Percentiles rank a stretch among this genome's conserved stretches.
Evolutionary conservation across 2,329 filamentous ascomycete species (phyloP).

Genomic region (Didymella exigua): DNA sequence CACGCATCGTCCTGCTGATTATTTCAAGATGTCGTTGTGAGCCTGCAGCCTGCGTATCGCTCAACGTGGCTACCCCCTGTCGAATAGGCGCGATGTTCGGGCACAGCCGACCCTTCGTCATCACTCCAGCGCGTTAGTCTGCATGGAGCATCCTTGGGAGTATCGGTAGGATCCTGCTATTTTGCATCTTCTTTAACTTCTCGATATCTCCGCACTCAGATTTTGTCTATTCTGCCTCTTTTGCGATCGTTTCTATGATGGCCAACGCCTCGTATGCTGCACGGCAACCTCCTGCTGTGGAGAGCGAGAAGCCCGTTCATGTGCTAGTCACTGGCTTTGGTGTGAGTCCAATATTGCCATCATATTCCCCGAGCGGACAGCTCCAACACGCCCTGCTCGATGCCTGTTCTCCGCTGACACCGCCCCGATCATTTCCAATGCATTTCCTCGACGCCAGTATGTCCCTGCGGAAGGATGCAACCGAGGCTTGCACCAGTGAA

Average conservation of each 20-base stretch:
- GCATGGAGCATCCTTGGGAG: constrained; percentile 24
- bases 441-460: not conserved
- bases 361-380: not conserved
- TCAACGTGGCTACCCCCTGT: not conserved
- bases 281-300: constrained; percentile 36
- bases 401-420: not conserved
- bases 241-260: constrained; percentile 19
- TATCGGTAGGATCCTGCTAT: not conserved
- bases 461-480: not conserved
- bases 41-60: constrained; percentile 2
- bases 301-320: constrained; percentile 41
- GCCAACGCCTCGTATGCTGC: constrained; percentile 28
- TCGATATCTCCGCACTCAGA: not conserved
- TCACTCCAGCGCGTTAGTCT: constrained; percentile 2
- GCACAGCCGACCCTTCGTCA: constrained; percentile 5
- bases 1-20: not conserved
- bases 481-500: not conserved
- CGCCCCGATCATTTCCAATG: not conserved
- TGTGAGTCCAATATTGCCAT: constrained; percentile 23
- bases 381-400: not conserved
- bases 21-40: not conserved
- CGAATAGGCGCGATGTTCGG: not conserved
- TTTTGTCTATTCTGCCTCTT: no score
- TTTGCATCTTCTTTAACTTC: not conserved
- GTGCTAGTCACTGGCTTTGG: constrained; percentile 48